Evolutionary conservation across 2,329 filamentous ascomycete species (phyloP).

Genomic region (Beauveria australis): DNA sequence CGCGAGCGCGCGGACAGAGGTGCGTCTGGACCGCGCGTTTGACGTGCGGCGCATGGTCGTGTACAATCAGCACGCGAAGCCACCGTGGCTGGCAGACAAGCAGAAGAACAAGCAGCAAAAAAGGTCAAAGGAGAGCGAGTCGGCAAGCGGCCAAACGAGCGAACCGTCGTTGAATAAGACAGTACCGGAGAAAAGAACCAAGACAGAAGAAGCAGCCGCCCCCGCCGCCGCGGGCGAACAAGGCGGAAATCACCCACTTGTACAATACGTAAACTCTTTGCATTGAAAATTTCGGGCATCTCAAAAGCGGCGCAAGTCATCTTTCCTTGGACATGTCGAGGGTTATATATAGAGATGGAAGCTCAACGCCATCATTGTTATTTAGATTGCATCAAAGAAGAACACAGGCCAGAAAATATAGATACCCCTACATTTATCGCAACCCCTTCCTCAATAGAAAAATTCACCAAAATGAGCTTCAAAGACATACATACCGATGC

Average conservation of each 20-base stretch:
- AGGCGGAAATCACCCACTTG: conserved; percentile 1
- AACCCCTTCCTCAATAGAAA: too few relatives aligned
- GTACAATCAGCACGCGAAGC: background rate
- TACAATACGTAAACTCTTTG: conserved; percentile 8
- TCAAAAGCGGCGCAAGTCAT: too few relatives aligned
- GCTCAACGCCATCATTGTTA: background rate
- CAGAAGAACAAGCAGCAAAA: background rate
- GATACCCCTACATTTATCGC: background rate
- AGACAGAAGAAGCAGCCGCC: background rate
- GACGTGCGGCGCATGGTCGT: conserved; percentile 2
- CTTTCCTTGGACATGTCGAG: too few relatives aligned
- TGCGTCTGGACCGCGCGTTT: background rate
- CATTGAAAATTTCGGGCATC: background rate
- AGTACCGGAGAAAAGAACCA: background rate
- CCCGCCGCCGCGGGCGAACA: background rate
- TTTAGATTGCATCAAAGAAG: background rate
- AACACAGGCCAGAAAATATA: background rate
- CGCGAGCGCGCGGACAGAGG: conserved; percentile 1
- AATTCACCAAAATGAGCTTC: too few relatives aligned
- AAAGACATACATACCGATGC: too few relatives aligned
- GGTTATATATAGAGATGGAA: background rate
- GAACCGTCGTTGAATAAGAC: background rate
- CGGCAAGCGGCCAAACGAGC: background rate
- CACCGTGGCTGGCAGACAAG: background rate
- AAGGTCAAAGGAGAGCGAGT: too few relatives aligned